Percentiles rank a stretch among this genome's conserved stretches.
Conservation (phyloP, 2,329 filamentous ascomycete species). For the Ceratocystiopsis sp. region DNA sequence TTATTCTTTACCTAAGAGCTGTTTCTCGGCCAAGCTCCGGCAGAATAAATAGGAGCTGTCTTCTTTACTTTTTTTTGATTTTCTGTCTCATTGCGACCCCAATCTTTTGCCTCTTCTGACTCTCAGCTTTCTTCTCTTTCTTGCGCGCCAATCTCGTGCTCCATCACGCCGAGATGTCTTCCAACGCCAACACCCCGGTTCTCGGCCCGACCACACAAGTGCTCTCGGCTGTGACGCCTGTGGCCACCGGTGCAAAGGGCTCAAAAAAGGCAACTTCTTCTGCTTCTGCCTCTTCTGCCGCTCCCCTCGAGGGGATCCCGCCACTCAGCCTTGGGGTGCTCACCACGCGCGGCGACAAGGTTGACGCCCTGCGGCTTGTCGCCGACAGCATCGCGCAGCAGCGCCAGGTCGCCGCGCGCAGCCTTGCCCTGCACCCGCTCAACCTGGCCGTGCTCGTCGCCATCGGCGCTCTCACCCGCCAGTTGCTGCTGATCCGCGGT, state of each 20-base stretch:
- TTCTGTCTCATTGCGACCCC: neutral
- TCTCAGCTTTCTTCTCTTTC: constrained; percentile 63
- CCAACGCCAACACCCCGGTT: constrained; percentile 47
- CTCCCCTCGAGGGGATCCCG: constrained; percentile 34
- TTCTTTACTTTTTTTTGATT: neutral
- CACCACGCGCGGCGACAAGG: constrained; percentile 38
- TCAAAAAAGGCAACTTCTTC: no score
- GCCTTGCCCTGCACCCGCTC: constrained; percentile 47
- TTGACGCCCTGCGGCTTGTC: constrained; percentile 53
- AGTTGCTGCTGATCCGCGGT: constrained; percentile 13
- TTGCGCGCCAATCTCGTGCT: constrained; percentile 66
- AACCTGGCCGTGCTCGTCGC: constrained; percentile 30
- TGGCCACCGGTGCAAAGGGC: no score
- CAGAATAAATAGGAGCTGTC: neutral
- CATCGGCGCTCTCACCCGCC: constrained; percentile 26
- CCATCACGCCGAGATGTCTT: constrained; percentile 40
- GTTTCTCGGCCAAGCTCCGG: no score
- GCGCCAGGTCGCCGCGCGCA: constrained; percentile 46
- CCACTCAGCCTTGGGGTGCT: constrained; percentile 45
- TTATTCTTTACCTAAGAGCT: neutral
- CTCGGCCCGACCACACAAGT: constrained; percentile 22
- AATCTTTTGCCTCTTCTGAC: neutral
- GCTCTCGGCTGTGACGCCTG: no score
- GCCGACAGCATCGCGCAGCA: constrained; percentile 74
- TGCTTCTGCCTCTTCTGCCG: neutral